A percentile compares a stretch with the other conserved stretches of the same genome.
phyloP scores from a whole-genome alignment of 2,329 filamentous ascomycete genomes.

The Monosporascus ibericus region DNA sequence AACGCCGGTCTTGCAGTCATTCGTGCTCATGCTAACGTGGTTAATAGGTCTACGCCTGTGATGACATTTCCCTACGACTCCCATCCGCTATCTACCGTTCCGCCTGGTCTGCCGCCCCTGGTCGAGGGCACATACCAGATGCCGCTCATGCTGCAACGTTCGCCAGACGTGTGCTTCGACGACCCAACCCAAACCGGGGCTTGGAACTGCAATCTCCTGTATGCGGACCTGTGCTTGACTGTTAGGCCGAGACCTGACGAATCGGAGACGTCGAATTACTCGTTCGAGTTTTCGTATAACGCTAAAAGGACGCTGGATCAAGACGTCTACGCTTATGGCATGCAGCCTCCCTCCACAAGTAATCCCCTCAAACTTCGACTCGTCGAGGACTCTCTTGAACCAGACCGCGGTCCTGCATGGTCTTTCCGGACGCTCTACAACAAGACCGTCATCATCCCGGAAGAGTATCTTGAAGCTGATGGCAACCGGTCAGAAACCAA shows the following conservation, averaged over 20 bases:
- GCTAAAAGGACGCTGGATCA: conserved; percentile 27
- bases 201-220: conserved; percentile 57
- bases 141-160: conserved; percentile 44
- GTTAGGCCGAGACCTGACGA: conserved; percentile 26
- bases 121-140: conserved; percentile 50
- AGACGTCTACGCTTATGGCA: conserved; percentile 44
- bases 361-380: conserved; percentile 35
- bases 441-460: conserved; percentile 50
- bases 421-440: conserved; percentile 45
- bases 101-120: conserved; percentile 45
- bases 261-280: conserved; percentile 32
- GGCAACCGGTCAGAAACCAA: conserved; percentile 2
- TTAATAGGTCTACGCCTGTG: conserved; percentile 10
- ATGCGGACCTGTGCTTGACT: conserved; percentile 37
- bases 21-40: conserved; percentile 8
- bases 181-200: conserved; percentile 48
- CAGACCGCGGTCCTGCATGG: conserved; percentile 47
- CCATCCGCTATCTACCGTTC: conserved; percentile 42
- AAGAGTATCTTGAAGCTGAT: conserved; percentile 28
- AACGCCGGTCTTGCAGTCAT: not conserved
- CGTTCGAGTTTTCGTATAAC: conserved; percentile 33
- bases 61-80: conserved; percentile 39
- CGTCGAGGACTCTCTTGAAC: conserved; percentile 46
- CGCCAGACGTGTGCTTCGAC: conserved; percentile 50
- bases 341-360: conserved; percentile 42